These are phyloP conservation scores for Phytophthora litchii DNA, from an alignment of 352 stramenopile genomes.

Conservation along the genomic window DNA sequence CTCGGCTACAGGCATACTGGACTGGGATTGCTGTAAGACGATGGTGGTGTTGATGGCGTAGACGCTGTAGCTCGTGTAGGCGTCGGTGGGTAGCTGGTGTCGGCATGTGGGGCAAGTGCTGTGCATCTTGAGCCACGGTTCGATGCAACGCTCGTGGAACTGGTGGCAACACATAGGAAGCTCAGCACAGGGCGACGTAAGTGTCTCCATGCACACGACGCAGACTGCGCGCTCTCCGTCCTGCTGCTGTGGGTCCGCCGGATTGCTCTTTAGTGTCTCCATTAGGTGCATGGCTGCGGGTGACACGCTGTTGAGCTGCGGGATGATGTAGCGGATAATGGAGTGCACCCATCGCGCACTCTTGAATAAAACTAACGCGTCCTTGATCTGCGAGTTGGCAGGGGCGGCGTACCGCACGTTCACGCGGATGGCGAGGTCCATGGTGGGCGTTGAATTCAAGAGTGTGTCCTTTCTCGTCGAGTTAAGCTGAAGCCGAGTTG, in stretches of 20 bases:
- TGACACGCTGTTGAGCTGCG: conserved; percentile 85
- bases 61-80: conserved; percentile 87
- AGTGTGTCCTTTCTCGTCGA: conserved; percentile 31
- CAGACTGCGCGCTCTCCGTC: conserved; percentile 46
- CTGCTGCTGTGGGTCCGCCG: conserved; percentile 26
- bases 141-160: conserved; percentile 83
- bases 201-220: conserved; percentile 86
- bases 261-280: conserved; percentile 59
- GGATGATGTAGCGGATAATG: conserved; percentile 92
- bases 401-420: conserved; percentile 89
- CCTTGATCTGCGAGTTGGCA: conserved; percentile 88
- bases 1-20: conserved; percentile 73
- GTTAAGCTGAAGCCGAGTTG: conserved; percentile 18
- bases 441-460: conserved; percentile 26
- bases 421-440: conserved; percentile 89
- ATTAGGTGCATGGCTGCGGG: conserved; percentile 67
- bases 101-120: conserved; percentile 86
- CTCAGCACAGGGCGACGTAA: conserved; percentile 60
- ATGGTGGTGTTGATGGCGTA: conserved; percentile 92
- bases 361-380: conserved; percentile 88
- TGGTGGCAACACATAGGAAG: conserved; percentile 78
- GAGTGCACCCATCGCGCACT: conserved; percentile 88
- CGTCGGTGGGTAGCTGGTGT: conserved; percentile 78
- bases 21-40: conserved; percentile 86
- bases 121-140: conserved; percentile 88